phyloP scores from a whole-genome alignment of 257 asterid species.

The Euphrasia confusa region DNA sequence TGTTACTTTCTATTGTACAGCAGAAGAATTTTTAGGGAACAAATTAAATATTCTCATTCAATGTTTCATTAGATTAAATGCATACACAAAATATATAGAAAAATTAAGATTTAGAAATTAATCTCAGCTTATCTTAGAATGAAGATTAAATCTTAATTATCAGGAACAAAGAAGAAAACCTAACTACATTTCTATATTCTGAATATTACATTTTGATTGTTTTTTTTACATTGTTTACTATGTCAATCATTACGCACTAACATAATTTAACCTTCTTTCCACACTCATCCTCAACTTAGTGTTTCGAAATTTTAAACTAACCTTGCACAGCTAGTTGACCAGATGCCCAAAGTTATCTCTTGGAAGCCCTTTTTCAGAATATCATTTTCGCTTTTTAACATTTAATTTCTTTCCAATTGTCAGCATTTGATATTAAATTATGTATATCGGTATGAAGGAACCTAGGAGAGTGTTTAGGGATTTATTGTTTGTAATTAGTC shows the following conservation, averaged over 20 bases:
- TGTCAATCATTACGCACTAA: neutral
- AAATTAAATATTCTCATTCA: neutral
- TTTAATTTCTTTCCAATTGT: neutral
- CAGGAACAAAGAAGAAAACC: no score
- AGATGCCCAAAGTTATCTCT: neutral
- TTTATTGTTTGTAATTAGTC: neutral
- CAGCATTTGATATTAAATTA: neutral
- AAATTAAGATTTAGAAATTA: neutral
- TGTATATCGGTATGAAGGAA: neutral
- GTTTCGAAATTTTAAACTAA: neutral
- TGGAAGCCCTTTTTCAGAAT: neutral
- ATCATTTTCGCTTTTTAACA: neutral
- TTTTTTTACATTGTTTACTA: neutral
- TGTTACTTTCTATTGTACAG: constrained; percentile 11
- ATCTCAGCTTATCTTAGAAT: neutral
- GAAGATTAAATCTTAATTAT: no score
- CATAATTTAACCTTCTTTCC: neutral
- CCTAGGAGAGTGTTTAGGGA: neutral
- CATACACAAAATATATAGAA: neutral
- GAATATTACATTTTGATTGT: neutral
- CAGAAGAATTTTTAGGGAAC: neutral
- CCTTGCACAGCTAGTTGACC: neutral
- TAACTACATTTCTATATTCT: neutral
- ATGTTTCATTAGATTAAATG: neutral
- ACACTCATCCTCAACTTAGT: constrained; percentile 1